Conservation (phyloP, 2,329 filamentous ascomycete species). For the Beauveria bassiana region DNA sequence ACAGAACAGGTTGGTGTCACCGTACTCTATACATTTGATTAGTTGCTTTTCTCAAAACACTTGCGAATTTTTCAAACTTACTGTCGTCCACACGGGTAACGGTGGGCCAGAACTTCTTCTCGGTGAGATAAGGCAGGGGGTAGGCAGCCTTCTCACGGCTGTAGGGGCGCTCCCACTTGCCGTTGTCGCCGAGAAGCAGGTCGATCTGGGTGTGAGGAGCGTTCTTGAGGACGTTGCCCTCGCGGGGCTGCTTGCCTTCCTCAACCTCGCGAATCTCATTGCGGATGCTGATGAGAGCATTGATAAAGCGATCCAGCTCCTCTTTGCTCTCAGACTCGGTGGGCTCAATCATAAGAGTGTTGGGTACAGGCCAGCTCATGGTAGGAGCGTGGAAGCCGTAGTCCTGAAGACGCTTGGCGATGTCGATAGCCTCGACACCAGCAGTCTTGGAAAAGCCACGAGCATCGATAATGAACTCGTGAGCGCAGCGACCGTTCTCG, state of each 20-base stretch:
- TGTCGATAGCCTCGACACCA: slow-evolving; percentile 85
- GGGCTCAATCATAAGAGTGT: slow-evolving; percentile 96
- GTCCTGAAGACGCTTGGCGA: slow-evolving; percentile 93
- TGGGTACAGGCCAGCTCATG: slow-evolving; percentile 92
- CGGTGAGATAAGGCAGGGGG: slow-evolving; percentile 69
- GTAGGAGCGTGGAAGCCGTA: slow-evolving; percentile 97
- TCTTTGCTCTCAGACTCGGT: slow-evolving; percentile 89
- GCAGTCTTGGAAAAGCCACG: slow-evolving; percentile 76
- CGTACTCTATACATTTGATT: slow-evolving; percentile 54
- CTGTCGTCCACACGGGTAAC: slow-evolving; percentile 83
- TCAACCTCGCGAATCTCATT: slow-evolving; percentile 79
- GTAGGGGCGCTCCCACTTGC: slow-evolving; percentile 76
- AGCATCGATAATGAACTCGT: slow-evolving; percentile 93
- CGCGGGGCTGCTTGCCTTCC: slow-evolving; percentile 64
- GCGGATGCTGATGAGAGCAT: slow-evolving; percentile 81
- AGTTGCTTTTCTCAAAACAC: not conserved
- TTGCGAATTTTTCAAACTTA: slow-evolving; percentile 36
- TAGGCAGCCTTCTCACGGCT: slow-evolving; percentile 78
- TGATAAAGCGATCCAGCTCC: slow-evolving; percentile 88
- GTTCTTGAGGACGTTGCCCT: slow-evolving; percentile 82
- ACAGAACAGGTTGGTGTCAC: slow-evolving; percentile 90
- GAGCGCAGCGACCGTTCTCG: slow-evolving; percentile 75
- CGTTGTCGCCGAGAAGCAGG: slow-evolving; percentile 51
- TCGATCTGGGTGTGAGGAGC: slow-evolving; percentile 80
- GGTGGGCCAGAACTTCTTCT: slow-evolving; percentile 97